phyloP scores from a whole-genome alignment of 345 rosid species.

The Turritis glabra region DNA sequence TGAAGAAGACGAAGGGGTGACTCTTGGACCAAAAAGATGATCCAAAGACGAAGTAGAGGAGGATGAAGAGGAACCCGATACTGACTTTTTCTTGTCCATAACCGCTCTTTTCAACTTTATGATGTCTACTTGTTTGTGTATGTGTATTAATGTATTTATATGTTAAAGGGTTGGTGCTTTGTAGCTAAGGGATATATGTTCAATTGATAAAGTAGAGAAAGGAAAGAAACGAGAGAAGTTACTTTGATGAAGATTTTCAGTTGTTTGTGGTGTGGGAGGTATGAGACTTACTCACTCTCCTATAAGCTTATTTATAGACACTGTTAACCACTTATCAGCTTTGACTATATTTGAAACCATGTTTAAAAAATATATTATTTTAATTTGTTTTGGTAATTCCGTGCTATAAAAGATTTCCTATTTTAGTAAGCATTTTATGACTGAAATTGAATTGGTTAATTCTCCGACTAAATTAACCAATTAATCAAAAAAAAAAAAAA shows the following conservation, averaged over 20 bases:
- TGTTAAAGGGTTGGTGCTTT: slow-evolving; percentile 27
- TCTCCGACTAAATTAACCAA: background rate
- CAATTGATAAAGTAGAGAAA: slow-evolving; percentile 1
- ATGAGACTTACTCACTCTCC: slow-evolving; percentile 19
- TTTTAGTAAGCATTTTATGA: background rate
- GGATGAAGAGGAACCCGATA: slow-evolving; percentile 33
- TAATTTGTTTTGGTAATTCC: background rate
- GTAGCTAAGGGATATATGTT: slow-evolving; percentile 14
- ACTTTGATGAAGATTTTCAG: slow-evolving; percentile 21
- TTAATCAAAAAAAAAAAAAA: too few species aligned
- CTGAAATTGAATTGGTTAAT: background rate
- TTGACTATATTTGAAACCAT: slow-evolving; percentile 14
- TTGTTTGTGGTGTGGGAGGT: slow-evolving; percentile 18
- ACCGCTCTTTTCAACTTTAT: slow-evolving; percentile 24
- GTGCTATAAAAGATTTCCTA: background rate
- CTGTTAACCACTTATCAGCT: background rate
- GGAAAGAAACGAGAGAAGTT: slow-evolving; percentile 20
- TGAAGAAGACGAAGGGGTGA: slow-evolving; percentile 35
- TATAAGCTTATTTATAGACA: slow-evolving; percentile 35
- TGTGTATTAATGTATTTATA: background rate
- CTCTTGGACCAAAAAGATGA: slow-evolving; percentile 43
- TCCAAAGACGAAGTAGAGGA: slow-evolving; percentile 35
- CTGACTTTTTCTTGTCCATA: slow-evolving; percentile 43
- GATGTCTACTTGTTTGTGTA: background rate
- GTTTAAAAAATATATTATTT: background rate